Evolutionary conservation across 805 yeast species (phyloP), one percentile per base, ranked within the genome.

Genomic region (Saturnispora serradocipensis): DNA sequence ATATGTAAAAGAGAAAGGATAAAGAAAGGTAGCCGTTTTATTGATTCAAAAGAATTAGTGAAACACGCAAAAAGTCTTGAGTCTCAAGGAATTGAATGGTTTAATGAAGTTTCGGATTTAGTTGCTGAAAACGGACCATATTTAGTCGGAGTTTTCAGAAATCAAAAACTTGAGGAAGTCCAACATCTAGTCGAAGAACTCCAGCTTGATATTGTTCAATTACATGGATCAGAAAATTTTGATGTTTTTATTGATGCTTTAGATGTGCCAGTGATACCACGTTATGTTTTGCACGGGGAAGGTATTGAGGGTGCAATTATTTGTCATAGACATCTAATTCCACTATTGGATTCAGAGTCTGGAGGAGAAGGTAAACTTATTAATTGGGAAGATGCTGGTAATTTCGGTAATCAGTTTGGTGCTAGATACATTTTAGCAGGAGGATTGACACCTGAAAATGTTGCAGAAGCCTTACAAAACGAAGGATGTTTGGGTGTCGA

Each of bases 301-400:
- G 63, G 61, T 13, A 58, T 60, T 30, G 54, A 56, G 7, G 55
- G 62, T 2, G 60, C 71, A 4, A 15, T 53, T 3, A 30, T 28
- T 2, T 59, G 61, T 2, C 62, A 62, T 43, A 68, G 72, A 15
- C 82, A 84, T 50, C 58, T 76, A 10, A 55, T 84, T 4, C 80
- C 89, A 1, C 71, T 93, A 46, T 71, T 91, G 18, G 99, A 93
- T 62, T 84, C 95, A 2, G 96, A 87, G 59, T 75, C 75, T 2
- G 99, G 99, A 10, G 99, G 99, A 1, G 93, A 88, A 58, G 99
- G 99, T 5, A 78, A 78, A 50, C 59, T 71, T n/a, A 76, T 89
- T 16, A 81, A 86, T 63, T 91, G 98, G 98, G 61, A 68, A 2
- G 65, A 70, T 9, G 70, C 81, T 40, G 61, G 69, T 1, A 53